These are phyloP conservation scores for Fusarium ramigenum DNA, from an alignment of 2,329 filamentous ascomycete species.

Conservation along the genomic window DNA sequence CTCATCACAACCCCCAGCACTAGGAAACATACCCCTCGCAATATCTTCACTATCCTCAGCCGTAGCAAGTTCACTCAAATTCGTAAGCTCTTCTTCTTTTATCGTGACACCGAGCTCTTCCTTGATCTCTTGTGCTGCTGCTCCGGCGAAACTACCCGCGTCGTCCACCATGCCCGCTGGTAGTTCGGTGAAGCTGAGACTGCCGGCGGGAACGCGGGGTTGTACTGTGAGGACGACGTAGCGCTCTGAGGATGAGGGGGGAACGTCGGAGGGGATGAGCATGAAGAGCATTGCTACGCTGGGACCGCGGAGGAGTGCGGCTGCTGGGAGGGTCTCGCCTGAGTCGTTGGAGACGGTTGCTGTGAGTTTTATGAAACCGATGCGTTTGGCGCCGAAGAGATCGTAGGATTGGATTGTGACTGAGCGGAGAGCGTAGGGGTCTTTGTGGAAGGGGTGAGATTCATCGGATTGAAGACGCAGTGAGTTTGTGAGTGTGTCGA, in stretches of 20 bases:
- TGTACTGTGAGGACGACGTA: constrained; percentile 69
- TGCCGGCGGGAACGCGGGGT: constrained; percentile 64
- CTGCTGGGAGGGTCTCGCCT: constrained; percentile 62
- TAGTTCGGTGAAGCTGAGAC: constrained; percentile 64
- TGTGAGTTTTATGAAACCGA: constrained; percentile 67
- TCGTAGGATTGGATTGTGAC: constrained; percentile 65
- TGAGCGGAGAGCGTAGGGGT: constrained; percentile 62
- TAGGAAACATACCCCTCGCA: constrained; percentile 64
- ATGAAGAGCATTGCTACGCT: constrained; percentile 69
- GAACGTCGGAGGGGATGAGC: constrained; percentile 61
- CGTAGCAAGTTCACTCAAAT: constrained; percentile 61
- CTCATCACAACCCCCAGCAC: constrained; percentile 69
- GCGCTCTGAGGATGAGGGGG: constrained; percentile 54
- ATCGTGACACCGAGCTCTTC: constrained; percentile 69
- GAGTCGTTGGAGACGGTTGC: constrained; percentile 58
- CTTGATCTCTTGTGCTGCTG: constrained; percentile 67
- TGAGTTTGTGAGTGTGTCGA: constrained; percentile 57
- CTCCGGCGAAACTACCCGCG: constrained; percentile 63
- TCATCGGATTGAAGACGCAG: constrained; percentile 55
- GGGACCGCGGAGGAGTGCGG: constrained; percentile 67
- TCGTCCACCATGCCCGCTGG: constrained; percentile 69
- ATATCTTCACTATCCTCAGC: constrained; percentile 48
- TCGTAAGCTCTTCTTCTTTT: constrained; percentile 55
- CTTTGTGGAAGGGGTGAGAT: constrained; percentile 61
- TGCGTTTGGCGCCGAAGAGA: constrained; percentile 55